Conservation (phyloP, 1,284 basidiomycete species). For the Apiotrichum gracile region DNA sequence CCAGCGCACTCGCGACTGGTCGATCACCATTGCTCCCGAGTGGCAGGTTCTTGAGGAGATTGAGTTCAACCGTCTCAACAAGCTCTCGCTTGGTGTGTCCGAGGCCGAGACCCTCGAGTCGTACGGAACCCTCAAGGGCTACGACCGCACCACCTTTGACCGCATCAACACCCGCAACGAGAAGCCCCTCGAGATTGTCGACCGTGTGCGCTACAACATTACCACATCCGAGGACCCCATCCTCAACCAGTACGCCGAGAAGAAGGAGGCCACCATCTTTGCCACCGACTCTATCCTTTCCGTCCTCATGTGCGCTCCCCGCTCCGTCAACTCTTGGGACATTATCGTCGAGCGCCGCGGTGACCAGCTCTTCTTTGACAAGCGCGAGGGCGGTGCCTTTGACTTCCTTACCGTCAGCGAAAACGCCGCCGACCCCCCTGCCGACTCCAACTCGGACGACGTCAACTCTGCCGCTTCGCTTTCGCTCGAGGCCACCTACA, state of each 20-base stretch:
- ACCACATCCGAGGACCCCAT: slow-evolving; percentile 97
- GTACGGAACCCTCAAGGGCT: slow-evolving; percentile 85
- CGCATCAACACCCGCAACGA: slow-evolving; percentile 91
- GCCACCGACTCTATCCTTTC: slow-evolving; percentile 94
- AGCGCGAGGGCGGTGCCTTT: slow-evolving; percentile 95
- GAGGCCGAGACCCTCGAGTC: slow-evolving; percentile 77
- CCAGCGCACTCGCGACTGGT: slow-evolving; percentile 85
- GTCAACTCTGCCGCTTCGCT: slow-evolving; percentile 85
- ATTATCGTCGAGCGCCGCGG: slow-evolving; percentile 92
- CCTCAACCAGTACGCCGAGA: slow-evolving; percentile 77
- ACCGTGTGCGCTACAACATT: slow-evolving; percentile 94
- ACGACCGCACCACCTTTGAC: slow-evolving; percentile 86
- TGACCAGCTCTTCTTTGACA: slow-evolving; percentile 93
- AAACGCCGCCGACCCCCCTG: slow-evolving; percentile 92
- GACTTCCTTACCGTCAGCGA: slow-evolving; percentile 98
- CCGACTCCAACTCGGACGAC: slow-evolving; percentile 70
- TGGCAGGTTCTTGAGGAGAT: slow-evolving; percentile 97
- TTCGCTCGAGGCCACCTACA: slow-evolving; percentile 95
- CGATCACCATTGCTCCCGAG: slow-evolving; percentile 82
- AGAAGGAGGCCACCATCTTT: slow-evolving; percentile 77
- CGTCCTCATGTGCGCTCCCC: slow-evolving; percentile 90
- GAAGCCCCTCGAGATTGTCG: slow-evolving; percentile 80
- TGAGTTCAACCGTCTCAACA: slow-evolving; percentile 87
- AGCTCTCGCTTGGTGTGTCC: slow-evolving; percentile 87
- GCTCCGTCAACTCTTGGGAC: slow-evolving; percentile 98